phyloP scores from a whole-genome alignment of 768 basidiomycete species.

The Lanmaoa rubissima region DNA sequence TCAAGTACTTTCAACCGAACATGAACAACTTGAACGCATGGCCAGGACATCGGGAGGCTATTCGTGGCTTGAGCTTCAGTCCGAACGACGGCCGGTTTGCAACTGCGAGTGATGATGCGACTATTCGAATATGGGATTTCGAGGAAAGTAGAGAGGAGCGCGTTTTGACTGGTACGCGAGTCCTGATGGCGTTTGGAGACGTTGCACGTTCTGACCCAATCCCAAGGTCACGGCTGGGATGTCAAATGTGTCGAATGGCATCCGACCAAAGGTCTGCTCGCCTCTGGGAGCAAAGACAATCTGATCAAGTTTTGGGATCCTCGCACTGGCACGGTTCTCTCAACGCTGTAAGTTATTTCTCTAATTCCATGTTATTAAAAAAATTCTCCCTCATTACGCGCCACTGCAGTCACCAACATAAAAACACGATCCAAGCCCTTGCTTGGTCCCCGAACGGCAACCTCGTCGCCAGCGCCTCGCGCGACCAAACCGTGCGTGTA shows the following conservation, averaged over 20 bases:
- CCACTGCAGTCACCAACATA: constrained; percentile 82
- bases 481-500: constrained; percentile 92
- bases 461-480: constrained; percentile 88
- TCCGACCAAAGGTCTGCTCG: constrained; percentile 91
- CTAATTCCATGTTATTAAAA: background rate
- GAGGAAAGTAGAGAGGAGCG: constrained; percentile 88
- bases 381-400: background rate
- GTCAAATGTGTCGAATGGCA: constrained; percentile 99
- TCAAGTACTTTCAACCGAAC: constrained; percentile 99
- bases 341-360: constrained; percentile 68
- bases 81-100: constrained; percentile 91
- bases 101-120: constrained; percentile 94
- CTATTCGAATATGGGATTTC: constrained; percentile 93
- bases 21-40: constrained; percentile 98
- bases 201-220: constrained; percentile 12
- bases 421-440: constrained; percentile 92
- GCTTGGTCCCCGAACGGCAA: constrained; percentile 95
- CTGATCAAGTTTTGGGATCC: constrained; percentile 99
- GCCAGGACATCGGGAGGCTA: constrained; percentile 92
- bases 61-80: constrained; percentile 88
- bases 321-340: constrained; percentile 83
- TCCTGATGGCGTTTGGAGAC: background rate
- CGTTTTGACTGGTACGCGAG: constrained; percentile 66
- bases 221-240: constrained; percentile 95
- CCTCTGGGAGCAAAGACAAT: constrained; percentile 96